Evolutionary conservation across 257 asterid genomes (phyloP), one percentile per base, ranked within the genome.

Genomic region (Lycium barbarum): DNA sequence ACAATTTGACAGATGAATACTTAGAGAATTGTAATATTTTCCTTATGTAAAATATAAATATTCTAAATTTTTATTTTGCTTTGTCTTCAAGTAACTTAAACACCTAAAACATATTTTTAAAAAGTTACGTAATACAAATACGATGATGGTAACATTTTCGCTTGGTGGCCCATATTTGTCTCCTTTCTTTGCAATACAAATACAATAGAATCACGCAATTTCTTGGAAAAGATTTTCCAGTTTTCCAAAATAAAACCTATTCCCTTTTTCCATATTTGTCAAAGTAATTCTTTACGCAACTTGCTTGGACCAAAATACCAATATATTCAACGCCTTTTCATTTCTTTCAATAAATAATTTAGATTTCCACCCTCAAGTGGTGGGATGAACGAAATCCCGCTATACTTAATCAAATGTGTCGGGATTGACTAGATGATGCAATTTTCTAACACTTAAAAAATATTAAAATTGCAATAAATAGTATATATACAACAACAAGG

Each of bases 181-280:
- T 49, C 62, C 2, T 74, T 47, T 49, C 11, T n/a, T 22, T 74
- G 13, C 13, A 7, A 36, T 36, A 67, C 76, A 68, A 68, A 68
- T 15, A 68, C 76, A 74, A 74, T 74, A 74, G 45, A 13, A 49
- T 74, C 81, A 22, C 62, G 81, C 40, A 74, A 74, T 49, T 74
- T 74, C 81, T 22, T 74, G 62, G 80, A 74, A 49, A 74, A 74
- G 45, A 53, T 12, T 74, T 74, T 20, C 5, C 10, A 49, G 20
- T 2, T 66, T 71, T 5, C 36, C 7, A 71, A 71, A 43, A 10
- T 9, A 10, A 9, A 43, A 43, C 57, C 18, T 22, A 43, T 72
- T 72, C 43, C 7, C 22, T 11, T 49, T 20, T 74, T 22, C 81
- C 43, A 49, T 43, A 12, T 20, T 74, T 12, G 43, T 51, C 62